Base-by-base conservation (phyloP, 2,329 filamentous ascomycete species). In the Mollisiaceae sp. region DNA sequence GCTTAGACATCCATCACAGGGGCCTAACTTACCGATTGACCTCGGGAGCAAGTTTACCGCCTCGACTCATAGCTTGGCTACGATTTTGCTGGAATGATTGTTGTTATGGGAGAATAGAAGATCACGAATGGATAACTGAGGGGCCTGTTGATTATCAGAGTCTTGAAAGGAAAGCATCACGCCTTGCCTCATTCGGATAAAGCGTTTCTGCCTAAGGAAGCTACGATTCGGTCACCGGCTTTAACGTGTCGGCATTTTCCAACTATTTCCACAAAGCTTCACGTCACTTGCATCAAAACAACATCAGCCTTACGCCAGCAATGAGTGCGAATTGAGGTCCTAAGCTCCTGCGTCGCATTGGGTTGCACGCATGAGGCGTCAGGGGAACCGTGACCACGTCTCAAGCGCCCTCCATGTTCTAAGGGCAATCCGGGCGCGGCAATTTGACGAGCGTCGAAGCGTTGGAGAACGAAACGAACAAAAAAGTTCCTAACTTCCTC, bases 31-130 rank as follows among this genome's bases (percentile, higher is more conserved):
- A 96, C 93, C 93, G 91, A 86, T 98, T 98, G 85, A 97, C 94
- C 91, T 99, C 95, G 83, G 95, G 94, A 84, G 94, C 94, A 87
- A 98, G 91, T 89, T 97, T 98, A 83, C 90, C 91, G 85, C 89
- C 89, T 84, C 92, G 91, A 93, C 90, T 96, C 93, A 97, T 97
- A 89, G 89, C 91, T 93, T 88, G 85, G 75, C 74, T 76, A 73
- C 67, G 65, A 55, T 56, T 64, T 71, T 43, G 63, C 57, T 62
- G 62, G 60, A 68, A 58, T 63, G 32, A 58, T 62, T 58, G 68
- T 59, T 68, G 60, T 43, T 62, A 60, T 56, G 54, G 41, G 54
- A 39, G 56, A 41, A 38, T 24, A 36, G 59, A 54, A 32, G 43
- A 50, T 62, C 60, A 58, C 62, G 60, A 65, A 63, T 64, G 56